phyloP scores from a whole-genome alignment of 257 asterid species.

The Parsonsia alboflavescens region DNA sequence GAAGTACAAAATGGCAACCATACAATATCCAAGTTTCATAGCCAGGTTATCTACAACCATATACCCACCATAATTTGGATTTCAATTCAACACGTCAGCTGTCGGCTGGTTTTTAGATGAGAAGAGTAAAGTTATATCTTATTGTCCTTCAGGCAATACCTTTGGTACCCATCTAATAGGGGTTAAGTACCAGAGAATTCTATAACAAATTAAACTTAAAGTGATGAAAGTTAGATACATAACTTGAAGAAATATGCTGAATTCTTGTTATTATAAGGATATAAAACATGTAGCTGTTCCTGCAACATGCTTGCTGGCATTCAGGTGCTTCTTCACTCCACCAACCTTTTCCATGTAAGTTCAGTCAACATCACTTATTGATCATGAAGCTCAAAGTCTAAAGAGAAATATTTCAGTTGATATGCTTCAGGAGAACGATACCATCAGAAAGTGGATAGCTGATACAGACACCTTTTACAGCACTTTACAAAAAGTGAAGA shows the following conservation, averaged over 20 bases:
- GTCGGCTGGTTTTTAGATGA: slow-evolving; percentile 13
- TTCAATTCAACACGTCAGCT: slow-evolving; percentile 17
- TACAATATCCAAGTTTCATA: slow-evolving; percentile 6
- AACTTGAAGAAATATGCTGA: background rate
- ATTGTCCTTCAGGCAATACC: background rate
- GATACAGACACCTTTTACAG: background rate
- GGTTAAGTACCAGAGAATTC: background rate
- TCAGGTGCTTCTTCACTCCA: background rate
- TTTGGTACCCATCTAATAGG: background rate
- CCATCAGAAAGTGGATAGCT: background rate
- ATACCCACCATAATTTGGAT: no score
- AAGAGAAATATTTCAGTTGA: background rate
- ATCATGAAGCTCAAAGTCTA: slow-evolving; percentile 4
- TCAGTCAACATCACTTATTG: background rate
- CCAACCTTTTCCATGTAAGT: background rate
- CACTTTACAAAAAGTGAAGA: background rate
- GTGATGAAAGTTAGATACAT: background rate
- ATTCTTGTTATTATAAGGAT: background rate
- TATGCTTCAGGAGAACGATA: background rate
- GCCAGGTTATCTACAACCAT: slow-evolving; percentile 10
- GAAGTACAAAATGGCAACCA: slow-evolving; percentile 12
- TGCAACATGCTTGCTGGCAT: background rate
- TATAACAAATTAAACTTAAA: background rate
- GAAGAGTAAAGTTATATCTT: background rate
- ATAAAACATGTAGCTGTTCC: background rate